These are phyloP conservation scores for Brassica carinata DNA, from an alignment of 345 rosid species.

Conservation along the genomic window DNA sequence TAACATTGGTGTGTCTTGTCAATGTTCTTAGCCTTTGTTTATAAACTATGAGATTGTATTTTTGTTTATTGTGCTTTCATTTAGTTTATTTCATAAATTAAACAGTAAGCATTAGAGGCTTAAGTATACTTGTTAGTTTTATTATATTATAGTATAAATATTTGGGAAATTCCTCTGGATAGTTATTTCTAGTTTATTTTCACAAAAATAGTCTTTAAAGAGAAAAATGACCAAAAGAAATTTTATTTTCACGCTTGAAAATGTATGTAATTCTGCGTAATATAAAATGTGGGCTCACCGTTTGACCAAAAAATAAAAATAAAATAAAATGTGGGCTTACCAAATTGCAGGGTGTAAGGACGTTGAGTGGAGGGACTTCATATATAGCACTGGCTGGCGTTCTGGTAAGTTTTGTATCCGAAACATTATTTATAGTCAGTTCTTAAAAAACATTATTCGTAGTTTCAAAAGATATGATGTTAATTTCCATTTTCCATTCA, in stretches of 20 bases:
- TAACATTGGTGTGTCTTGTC: too few species aligned
- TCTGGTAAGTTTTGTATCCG: slow-evolving; percentile 9
- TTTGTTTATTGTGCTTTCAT: too few species aligned
- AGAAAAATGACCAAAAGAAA: too few species aligned
- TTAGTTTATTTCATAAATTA: too few species aligned
- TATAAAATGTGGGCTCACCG: not conserved
- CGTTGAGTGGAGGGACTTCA: slow-evolving; percentile 26
- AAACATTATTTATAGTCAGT: not conserved
- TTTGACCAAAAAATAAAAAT: not conserved
- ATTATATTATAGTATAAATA: too few species aligned
- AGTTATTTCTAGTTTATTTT: too few species aligned
- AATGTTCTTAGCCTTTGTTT: too few species aligned
- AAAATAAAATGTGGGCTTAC: not conserved
- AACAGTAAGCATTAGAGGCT: too few species aligned
- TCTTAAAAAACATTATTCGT: not conserved
- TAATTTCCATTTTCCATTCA: slow-evolving; percentile 5
- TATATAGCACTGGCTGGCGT: slow-evolving; percentile 29
- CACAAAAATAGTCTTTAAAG: too few species aligned
- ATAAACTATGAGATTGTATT: too few species aligned
- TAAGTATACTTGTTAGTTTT: too few species aligned
- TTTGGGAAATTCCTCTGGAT: too few species aligned
- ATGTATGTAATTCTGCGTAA: not conserved
- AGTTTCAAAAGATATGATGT: not conserved
- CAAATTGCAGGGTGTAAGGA: slow-evolving; percentile 48
- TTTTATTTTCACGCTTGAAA: not conserved